phyloP scores from a whole-genome alignment of 345 rosid genomes.

The Erodium maritimum region DNA sequence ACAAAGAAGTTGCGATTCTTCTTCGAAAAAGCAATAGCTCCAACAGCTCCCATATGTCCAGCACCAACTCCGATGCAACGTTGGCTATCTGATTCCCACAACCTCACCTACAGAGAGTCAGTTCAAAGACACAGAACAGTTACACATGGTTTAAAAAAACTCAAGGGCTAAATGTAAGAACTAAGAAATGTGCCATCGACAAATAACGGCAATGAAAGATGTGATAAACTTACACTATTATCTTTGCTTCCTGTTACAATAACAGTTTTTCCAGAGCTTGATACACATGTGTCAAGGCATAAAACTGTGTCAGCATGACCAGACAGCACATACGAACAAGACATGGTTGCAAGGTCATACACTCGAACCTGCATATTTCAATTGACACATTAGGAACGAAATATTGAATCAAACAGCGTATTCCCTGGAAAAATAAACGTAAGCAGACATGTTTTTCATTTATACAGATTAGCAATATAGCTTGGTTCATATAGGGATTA shows the following conservation, averaged over 20 bases:
- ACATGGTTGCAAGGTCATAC: slow-evolving; percentile 76
- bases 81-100: slow-evolving; percentile 65
- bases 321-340: slow-evolving; percentile 80
- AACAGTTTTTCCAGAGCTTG: slow-evolving; percentile 49
- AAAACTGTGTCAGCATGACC: slow-evolving; percentile 76
- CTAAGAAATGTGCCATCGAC: slow-evolving; percentile 1
- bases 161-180: neutral
- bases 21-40: slow-evolving; percentile 84
- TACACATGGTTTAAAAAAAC: neutral
- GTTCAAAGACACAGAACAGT: too few relatives aligned
- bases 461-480: too few relatives aligned
- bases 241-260: slow-evolving; percentile 89
- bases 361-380: slow-evolving; percentile 62
- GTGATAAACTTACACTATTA: slow-evolving; percentile 47
- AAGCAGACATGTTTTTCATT: too few relatives aligned
- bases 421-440: slow-evolving; percentile 2
- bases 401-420: neutral
- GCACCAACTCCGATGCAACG: slow-evolving; percentile 75
- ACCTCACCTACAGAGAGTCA: slow-evolving; percentile 50
- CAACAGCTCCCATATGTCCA: slow-evolving; percentile 87
- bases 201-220: neutral
- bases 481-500: too few relatives aligned
- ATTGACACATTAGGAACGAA: slow-evolving; percentile 11
- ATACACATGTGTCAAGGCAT: slow-evolving; percentile 67
- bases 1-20: slow-evolving; percentile 56